Base-by-base conservation (phyloP, 768 basidiomycete genomes). In the Lactarius evosmus region DNA sequence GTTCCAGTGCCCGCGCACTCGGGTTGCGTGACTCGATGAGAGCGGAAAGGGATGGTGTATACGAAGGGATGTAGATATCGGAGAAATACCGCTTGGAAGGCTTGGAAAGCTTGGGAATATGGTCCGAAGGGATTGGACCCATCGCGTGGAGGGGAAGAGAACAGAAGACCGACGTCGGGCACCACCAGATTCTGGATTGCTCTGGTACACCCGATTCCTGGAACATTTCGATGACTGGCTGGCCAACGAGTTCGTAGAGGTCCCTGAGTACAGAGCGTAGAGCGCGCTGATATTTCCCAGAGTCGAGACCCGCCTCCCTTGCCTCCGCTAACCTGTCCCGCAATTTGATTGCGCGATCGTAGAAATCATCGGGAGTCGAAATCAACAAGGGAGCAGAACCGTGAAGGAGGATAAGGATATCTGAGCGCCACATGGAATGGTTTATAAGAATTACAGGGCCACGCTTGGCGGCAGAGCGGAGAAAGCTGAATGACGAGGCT, bases 141-240 rank as follows among this genome's bases (percentile, higher is more conserved):
- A 56, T 56, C 17, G 62, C 62, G 30, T 66, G 65, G 9, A 66
- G 33, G 7, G 65, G 65, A 32, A 66, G 61, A 30, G 55, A 63
- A 22, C 41, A 44, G 41, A 44, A 44, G 9, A 44, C 41, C 4
- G 41, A 44, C 8, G 41, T 44, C 3, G 41, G 41, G 9, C 41
- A 44, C 41, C n/a, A 44, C 41, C 41, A 44, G n/a, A 44, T 3
- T 44, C 41, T 2, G 1, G 41, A 44, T 44, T 22, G 41, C 41
- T 44, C 41, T 3, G 41, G 41, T 9, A 44, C 19, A 9, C 41
- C 41, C 9, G 30, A 11, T 1, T 7, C 16, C 30, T 4, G 29
- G 11, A 52, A 22, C 51, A 7, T 52, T 5, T 17, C 3, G 17
- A 41, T 19, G 27, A 56, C 36, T 5, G 55, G 22, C 14, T 40